phyloP scores from a whole-genome alignment of 768 basidiomycete species.

The Pisolithus orientalis region DNA sequence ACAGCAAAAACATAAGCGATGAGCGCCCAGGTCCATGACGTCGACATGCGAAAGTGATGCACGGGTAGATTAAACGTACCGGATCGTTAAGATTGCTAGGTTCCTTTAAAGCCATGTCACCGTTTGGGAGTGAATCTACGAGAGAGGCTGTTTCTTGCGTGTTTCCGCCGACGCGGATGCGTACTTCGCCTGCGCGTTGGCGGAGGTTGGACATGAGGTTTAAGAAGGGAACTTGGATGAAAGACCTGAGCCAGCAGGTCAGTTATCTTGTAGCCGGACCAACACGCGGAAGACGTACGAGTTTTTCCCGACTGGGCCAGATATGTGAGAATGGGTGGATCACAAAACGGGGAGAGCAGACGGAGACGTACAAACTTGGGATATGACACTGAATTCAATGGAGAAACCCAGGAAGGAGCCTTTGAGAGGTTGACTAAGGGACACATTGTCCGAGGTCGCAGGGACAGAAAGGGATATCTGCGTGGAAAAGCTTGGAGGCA shows the following conservation, averaged over 20 bases:
- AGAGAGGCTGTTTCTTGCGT: constrained; percentile 39
- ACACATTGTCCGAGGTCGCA: constrained; percentile 12
- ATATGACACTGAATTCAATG: constrained; percentile 57
- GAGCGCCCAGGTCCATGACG: neutral
- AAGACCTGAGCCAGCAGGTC: constrained; percentile 12
- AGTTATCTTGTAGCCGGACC: neutral
- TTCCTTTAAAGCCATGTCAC: constrained; percentile 27
- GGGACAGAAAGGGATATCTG: constrained; percentile 17
- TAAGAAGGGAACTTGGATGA: constrained; percentile 33
- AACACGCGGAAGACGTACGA: constrained; percentile 3
- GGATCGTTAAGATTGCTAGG: constrained; percentile 10
- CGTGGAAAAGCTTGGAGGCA: constrained; percentile 14
- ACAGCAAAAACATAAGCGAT: neutral
- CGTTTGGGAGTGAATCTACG: constrained; percentile 19
- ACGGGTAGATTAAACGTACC: neutral
- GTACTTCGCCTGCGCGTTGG: constrained; percentile 37
- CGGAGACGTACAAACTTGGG: constrained; percentile 34
- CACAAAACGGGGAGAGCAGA: neutral
- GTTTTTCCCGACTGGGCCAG: constrained; percentile 7
- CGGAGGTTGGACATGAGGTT: constrained; percentile 42
- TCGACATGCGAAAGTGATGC: neutral
- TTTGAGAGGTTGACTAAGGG: constrained; percentile 23
- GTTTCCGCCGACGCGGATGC: constrained; percentile 46
- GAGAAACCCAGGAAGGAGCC: constrained; percentile 53
- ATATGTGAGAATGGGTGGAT: neutral